phyloP scores from a whole-genome alignment of 305 asterid species.

The Galium porrigens region DNA sequence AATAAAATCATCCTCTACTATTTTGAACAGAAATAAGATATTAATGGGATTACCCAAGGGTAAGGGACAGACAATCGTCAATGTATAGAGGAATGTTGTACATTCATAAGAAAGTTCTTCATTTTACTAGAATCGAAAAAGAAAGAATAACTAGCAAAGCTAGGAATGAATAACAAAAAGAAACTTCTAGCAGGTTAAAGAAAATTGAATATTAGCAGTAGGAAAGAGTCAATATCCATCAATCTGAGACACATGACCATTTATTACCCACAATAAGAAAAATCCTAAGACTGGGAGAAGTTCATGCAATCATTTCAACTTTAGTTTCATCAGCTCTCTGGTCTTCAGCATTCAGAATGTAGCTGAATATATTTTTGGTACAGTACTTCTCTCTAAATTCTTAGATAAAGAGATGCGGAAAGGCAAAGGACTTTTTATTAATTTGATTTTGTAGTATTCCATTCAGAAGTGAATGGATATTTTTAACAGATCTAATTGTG shows the following conservation, averaged over 20 bases:
- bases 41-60: background rate
- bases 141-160: background rate
- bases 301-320: background rate
- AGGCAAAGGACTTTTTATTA: background rate
- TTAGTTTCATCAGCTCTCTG: background rate
- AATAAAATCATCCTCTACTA: no score
- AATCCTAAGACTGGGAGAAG: background rate
- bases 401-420: background rate
- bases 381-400: background rate
- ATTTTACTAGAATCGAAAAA: background rate
- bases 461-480: slow-evolving; percentile 1
- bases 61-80: background rate
- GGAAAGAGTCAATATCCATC: background rate
- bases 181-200: background rate
- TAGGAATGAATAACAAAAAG: background rate
- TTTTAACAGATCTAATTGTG: background rate
- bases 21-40: background rate
- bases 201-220: background rate
- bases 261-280: background rate
- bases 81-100: background rate
- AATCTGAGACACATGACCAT: background rate
- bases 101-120: background rate
- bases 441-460: background rate
- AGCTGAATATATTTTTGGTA: background rate
- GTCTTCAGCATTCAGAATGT: background rate